These are phyloP conservation scores for Zygoascus bituminiphila DNA, from an alignment of 805 yeast species.

Conservation along the genomic window DNA sequence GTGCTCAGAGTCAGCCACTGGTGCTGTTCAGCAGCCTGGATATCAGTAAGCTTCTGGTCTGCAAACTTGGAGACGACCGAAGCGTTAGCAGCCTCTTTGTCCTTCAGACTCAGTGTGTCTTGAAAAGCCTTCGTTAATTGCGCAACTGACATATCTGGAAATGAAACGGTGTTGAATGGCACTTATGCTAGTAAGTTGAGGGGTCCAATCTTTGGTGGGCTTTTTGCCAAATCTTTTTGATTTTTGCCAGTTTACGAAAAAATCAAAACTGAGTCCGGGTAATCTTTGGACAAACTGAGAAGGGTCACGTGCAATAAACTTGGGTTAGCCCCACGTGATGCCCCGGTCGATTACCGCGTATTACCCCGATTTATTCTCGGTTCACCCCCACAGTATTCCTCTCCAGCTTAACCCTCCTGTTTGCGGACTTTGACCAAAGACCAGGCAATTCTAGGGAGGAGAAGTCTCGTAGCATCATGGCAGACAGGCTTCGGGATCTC, in stretches of 20 bases:
- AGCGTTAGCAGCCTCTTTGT: conserved; percentile 16
- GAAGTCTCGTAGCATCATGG: background rate
- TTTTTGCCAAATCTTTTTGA: too few species aligned
- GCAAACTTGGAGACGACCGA: conserved; percentile 9
- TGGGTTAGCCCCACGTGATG: too few species aligned
- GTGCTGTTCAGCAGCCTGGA: conserved; percentile 60
- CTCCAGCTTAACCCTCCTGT: background rate
- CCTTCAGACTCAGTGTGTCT: conserved; percentile 20
- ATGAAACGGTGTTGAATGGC: too few species aligned
- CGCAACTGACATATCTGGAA: conserved; percentile 14
- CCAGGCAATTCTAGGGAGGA: background rate
- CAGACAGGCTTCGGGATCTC: background rate
- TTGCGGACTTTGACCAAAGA: too few species aligned
- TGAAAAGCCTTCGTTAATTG: conserved; percentile 23
- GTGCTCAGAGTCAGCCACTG: conserved; percentile 74
- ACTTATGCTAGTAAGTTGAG: too few species aligned
- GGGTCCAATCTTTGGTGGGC: too few species aligned
- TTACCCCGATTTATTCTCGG: background rate
- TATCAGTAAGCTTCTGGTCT: conserved; percentile 27
- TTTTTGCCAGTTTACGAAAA: too few species aligned
- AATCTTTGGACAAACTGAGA: too few species aligned
- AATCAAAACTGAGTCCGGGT: too few species aligned
- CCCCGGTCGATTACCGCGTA: too few species aligned
- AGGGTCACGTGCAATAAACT: too few species aligned
- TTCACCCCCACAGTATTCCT: background rate